phyloP scores from a whole-genome alignment of 495 filamentous ascomycete genomes.

The Penicillium macrosclerotiorum region DNA sequence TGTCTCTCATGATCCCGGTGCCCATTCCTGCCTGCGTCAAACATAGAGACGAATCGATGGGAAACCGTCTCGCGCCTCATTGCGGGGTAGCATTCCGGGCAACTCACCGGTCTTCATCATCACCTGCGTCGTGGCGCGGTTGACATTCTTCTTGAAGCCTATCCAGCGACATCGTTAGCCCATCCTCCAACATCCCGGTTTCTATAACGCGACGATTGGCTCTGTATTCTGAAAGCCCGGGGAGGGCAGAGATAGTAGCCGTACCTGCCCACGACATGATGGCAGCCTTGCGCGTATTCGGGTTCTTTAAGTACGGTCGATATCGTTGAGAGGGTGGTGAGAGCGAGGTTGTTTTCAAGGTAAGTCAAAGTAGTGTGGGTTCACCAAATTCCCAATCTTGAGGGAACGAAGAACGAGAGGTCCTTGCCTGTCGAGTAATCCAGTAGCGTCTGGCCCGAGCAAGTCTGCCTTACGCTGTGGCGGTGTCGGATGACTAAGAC shows the following conservation, averaged over 20 bases:
- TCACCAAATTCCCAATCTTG: not conserved
- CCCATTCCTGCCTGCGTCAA: too few species aligned
- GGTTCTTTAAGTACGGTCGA: not conserved
- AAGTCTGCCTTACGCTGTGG: slow-evolving; percentile 16
- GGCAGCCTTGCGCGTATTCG: slow-evolving; percentile 12
- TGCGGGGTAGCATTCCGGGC: slow-evolving; percentile 20
- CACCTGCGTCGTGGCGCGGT: slow-evolving; percentile 96
- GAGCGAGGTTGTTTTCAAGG: not conserved
- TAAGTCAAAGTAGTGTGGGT: not conserved
- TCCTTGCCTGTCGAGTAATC: not conserved
- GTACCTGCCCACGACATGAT: slow-evolving; percentile 67
- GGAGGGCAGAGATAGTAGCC: slow-evolving; percentile 6
- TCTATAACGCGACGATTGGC: too few species aligned
- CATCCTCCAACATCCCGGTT: slow-evolving; percentile 2
- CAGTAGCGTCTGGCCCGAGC: not conserved
- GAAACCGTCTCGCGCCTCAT: slow-evolving; percentile 11
- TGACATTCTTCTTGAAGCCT: slow-evolving; percentile 99
- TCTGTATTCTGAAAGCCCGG: too few species aligned
- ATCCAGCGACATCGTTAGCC: slow-evolving; percentile 1
- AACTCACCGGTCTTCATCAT: slow-evolving; percentile 96
- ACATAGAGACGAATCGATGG: not conserved
- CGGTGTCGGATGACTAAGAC: slow-evolving; percentile 16
- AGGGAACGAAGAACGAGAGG: not conserved
- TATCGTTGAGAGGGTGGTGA: not conserved
- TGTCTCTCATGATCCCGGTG: too few species aligned